Percentiles rank a stretch among this genome's conserved stretches.
Conservation (phyloP, 768 basidiomycete species). For the Amanita thiersii region DNA sequence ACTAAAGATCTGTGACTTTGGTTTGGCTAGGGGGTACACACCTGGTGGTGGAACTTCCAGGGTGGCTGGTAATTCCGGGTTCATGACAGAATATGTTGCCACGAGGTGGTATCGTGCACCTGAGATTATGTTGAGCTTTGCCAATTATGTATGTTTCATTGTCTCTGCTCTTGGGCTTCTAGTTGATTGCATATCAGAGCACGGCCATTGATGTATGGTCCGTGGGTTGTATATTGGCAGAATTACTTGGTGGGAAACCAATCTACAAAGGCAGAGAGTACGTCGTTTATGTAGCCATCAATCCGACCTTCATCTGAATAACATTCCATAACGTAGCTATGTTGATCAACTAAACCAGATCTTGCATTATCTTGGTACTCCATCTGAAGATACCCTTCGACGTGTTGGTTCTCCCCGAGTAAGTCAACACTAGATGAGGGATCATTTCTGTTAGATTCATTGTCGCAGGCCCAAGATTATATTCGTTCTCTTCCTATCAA, state of each 20-base stretch:
- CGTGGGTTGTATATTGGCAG: slow-evolving; percentile 91
- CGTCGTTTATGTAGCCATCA: slow-evolving; percentile 21
- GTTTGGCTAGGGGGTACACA: slow-evolving; percentile 89
- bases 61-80: slow-evolving; percentile 78
- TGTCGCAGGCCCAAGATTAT: slow-evolving; percentile 83
- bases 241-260: slow-evolving; percentile 87
- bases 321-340: slow-evolving; percentile 49
- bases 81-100: slow-evolving; percentile 99
- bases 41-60: slow-evolving; percentile 71
- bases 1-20: slow-evolving; percentile 98
- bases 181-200: slow-evolving; percentile 37
- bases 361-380: slow-evolving; percentile 95
- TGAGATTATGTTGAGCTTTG: slow-evolving; percentile 98
- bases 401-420: slow-evolving; percentile 94
- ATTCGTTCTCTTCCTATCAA: slow-evolving; percentile 97
- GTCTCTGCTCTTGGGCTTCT: not conserved
- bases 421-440: slow-evolving; percentile 18
- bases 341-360: slow-evolving; percentile 99
- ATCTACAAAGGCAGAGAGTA: slow-evolving; percentile 97
- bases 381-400: slow-evolving; percentile 91
- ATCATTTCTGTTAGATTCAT: slow-evolving; percentile 5
- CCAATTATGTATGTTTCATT: slow-evolving; percentile 70
- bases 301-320: not conserved
- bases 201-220: slow-evolving; percentile 96
- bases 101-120: slow-evolving; percentile 98